A percentile compares a stretch with the other conserved stretches of the same genome.
Conservation (phyloP, 73 alveolate species). For the Durusdinium trenchii region DNA sequence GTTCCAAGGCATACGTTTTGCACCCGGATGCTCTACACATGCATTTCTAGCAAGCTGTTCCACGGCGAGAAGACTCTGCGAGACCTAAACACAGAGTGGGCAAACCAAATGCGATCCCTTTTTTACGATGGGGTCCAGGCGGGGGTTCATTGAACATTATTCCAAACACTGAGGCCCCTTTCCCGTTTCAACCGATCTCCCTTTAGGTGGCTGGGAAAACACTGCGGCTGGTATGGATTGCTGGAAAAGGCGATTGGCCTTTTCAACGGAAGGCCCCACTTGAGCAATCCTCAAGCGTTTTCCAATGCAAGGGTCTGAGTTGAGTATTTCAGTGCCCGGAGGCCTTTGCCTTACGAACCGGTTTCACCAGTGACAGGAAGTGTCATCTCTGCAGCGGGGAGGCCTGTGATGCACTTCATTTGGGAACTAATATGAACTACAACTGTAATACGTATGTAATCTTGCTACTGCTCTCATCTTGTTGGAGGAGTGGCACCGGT, state of each 20-base stretch:
- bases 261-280: neutral
- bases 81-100: neutral
- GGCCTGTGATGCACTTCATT: too few relatives aligned
- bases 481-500: constrained; percentile 6
- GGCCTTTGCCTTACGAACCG: neutral
- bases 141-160: too few relatives aligned
- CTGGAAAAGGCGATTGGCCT: constrained; percentile 64
- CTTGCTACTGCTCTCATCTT: neutral
- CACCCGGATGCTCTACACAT: neutral
- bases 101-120: neutral
- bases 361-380: neutral
- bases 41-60: constrained; percentile 1
- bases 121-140: constrained; percentile 25
- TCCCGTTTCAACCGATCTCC: too few relatives aligned
- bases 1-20: constrained; percentile 19
- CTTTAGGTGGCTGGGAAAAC: neutral
- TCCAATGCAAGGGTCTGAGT: neutral
- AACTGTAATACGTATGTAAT: neutral
- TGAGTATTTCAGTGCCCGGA: neutral
- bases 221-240: neutral
- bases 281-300: neutral
- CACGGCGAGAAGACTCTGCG: constrained; percentile 38
- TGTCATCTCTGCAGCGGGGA: constrained; percentile 20
- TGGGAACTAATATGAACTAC: too few relatives aligned
- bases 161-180: too few relatives aligned